Evolutionary conservation across 805 yeast genomes (phyloP).

Genomic region (Kregervanrija fluxuum): DNA sequence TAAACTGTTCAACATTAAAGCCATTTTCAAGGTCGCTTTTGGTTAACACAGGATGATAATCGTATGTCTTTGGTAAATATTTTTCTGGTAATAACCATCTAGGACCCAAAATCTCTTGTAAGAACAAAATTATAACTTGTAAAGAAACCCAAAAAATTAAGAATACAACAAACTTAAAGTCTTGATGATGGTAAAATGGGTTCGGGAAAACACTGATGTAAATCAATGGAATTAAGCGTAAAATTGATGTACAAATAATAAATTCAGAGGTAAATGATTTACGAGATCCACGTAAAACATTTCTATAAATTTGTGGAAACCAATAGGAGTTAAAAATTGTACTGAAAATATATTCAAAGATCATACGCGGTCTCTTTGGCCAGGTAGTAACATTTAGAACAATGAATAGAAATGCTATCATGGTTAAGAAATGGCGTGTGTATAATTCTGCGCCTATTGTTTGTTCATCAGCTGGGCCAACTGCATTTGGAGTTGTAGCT

Average conservation of each 20-base stretch:
- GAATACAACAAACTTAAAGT: conserved; percentile 39
- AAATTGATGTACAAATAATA: conserved; percentile 56
- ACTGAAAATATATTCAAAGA: conserved; percentile 51
- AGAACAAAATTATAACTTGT: conserved; percentile 50
- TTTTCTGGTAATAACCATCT: conserved; percentile 75
- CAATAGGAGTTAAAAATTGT: conserved; percentile 62
- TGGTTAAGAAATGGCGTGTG: conserved; percentile 46
- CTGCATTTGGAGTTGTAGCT: conserved; percentile 15
- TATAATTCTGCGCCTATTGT: conserved; percentile 51
- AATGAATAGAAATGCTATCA: conserved; percentile 49
- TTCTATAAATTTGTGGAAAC: conserved; percentile 84
- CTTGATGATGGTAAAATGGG: conserved; percentile 65
- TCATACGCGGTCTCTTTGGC: conserved; percentile 49
- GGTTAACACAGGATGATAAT: conserved; percentile 66
- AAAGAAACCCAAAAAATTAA: conserved; percentile 48
- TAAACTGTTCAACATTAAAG: conserved; percentile 33
- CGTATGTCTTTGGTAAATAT: conserved; percentile 73
- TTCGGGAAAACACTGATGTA: conserved; percentile 47
- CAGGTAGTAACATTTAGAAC: conserved; percentile 52
- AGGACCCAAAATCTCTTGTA: conserved; percentile 69
- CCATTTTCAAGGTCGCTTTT: conserved; percentile 57
- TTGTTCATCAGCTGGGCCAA: conserved; percentile 40
- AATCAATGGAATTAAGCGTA: conserved; percentile 57
- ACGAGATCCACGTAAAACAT: conserved; percentile 61
- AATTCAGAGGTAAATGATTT: conserved; percentile 69